Conservation (phyloP, 208 protist species). For the Porcisia deanei region DNA sequence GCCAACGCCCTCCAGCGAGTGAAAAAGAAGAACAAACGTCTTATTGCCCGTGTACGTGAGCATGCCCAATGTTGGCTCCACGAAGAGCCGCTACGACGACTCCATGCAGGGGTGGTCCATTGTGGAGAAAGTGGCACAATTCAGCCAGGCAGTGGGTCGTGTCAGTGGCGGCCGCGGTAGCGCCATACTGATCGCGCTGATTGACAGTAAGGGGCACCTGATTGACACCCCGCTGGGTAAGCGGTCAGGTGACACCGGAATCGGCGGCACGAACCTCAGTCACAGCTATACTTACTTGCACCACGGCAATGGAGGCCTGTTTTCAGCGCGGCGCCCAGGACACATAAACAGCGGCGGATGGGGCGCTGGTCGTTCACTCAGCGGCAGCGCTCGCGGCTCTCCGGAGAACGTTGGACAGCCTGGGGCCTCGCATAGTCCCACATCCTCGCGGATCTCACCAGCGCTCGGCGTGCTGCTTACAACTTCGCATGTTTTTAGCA, state of each 20-base stretch:
- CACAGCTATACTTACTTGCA: background rate
- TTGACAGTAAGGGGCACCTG: constrained; percentile 23
- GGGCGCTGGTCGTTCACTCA: background rate
- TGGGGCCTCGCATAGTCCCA: background rate
- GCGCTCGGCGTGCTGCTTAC: constrained; percentile 70
- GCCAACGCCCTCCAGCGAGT: background rate
- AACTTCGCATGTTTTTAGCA: constrained; percentile 68
- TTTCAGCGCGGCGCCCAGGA: background rate
- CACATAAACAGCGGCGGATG: background rate
- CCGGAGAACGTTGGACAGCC: background rate
- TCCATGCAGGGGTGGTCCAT: constrained; percentile 57
- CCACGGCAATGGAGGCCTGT: background rate
- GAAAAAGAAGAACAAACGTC: background rate
- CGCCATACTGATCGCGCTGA: constrained; percentile 61
- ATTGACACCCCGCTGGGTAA: constrained; percentile 6
- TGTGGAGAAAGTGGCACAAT: constrained; percentile 77
- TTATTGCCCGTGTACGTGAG: background rate
- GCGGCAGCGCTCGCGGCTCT: background rate
- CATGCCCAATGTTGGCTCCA: constrained; percentile 9
- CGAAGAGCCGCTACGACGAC: constrained; percentile 19
- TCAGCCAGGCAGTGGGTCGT: constrained; percentile 82
- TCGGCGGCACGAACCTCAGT: background rate
- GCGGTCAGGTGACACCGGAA: background rate
- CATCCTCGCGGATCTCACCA: background rate
- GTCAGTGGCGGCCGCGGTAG: constrained; percentile 63